phyloP scores from a whole-genome alignment of 768 basidiomycete species.

The Tephrocybe sp. region DNA sequence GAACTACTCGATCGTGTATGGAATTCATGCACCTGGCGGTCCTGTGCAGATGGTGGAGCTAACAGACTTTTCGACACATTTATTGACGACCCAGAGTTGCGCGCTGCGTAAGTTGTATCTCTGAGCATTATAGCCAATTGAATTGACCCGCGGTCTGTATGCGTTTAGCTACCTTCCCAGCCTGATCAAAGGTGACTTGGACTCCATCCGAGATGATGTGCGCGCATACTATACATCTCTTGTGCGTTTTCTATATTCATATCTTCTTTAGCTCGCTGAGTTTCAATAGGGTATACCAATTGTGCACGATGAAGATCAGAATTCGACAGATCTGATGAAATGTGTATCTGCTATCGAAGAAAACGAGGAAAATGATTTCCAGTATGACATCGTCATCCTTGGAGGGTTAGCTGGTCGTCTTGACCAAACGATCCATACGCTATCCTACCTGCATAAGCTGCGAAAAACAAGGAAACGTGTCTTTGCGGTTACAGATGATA shows the following conservation, averaged over 20 bases:
- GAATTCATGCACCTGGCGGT: conserved; percentile 47
- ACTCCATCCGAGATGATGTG: conserved; percentile 82
- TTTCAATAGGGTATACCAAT: conserved; percentile 64
- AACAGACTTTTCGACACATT: conserved; percentile 74
- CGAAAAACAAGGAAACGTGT: conserved; percentile 57
- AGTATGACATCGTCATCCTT: conserved; percentile 71
- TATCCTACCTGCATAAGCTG: conserved; percentile 83
- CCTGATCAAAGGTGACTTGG: conserved; percentile 92
- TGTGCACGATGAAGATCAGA: conserved; percentile 66
- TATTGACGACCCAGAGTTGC: conserved; percentile 15
- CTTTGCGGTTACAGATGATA: conserved; percentile 88
- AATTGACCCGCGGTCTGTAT: neutral
- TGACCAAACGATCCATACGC: conserved; percentile 91
- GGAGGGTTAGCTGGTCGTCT: conserved; percentile 91
- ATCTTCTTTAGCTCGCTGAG: neutral
- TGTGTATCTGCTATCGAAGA: conserved; percentile 68
- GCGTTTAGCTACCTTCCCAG: conserved; percentile 69
- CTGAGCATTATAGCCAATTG: neutral
- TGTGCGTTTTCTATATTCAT: conserved; percentile 40
- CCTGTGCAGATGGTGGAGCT: conserved; percentile 88
- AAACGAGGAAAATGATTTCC: conserved; percentile 47
- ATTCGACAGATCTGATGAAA: conserved; percentile 97
- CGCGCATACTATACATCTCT: conserved; percentile 59
- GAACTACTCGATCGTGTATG: conserved; percentile 65
- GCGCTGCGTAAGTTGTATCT: conserved; percentile 11